phyloP scores from a whole-genome alignment of 306 rosid genomes.

The Castanea mollissima region DNA sequence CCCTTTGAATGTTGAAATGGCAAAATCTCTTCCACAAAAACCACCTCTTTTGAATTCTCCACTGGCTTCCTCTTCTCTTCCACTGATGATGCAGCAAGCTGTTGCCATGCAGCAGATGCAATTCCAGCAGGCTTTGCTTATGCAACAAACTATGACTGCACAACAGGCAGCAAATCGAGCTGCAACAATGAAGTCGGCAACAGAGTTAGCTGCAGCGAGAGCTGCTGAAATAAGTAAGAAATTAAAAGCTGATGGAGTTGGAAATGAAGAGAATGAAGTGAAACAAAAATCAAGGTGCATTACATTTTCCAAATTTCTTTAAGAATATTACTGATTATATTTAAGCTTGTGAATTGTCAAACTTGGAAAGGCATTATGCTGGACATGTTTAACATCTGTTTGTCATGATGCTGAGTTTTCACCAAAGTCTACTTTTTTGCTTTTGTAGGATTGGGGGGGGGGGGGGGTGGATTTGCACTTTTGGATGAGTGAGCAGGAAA shows the following conservation, averaged over 20 bases:
- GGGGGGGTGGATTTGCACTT: neutral
- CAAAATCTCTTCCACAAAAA: conserved; percentile 87
- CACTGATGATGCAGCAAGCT: conserved; percentile 99
- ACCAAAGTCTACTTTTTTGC: neutral
- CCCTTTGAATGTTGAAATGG: conserved; percentile 99
- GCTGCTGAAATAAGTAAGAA: conserved; percentile 97
- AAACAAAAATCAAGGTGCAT: conserved; percentile 73
- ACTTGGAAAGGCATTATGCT: conserved; percentile 2
- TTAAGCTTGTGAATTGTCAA: conserved; percentile 1
- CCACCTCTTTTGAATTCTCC: conserved; percentile 51
- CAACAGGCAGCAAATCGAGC: conserved; percentile 97
- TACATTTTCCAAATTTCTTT: conserved; percentile 16
- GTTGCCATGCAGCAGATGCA: conserved; percentile 99
- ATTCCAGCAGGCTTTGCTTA: conserved; percentile 93
- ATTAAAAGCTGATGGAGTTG: conserved; percentile 72
- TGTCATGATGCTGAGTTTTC: neutral
- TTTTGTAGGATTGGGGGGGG: neutral
- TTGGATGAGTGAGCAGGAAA: neutral
- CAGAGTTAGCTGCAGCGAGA: conserved; percentile 96
- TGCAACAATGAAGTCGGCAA: conserved; percentile 94
- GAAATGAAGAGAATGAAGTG: conserved; percentile 52
- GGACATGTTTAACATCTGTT: neutral
- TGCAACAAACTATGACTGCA: conserved; percentile 94
- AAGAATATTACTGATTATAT: neutral
- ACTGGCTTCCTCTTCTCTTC: conserved; percentile 77